Base-by-base conservation (phyloP, 2,329 filamentous ascomycete species). In the Aphanoascus verrucosus region DNA sequence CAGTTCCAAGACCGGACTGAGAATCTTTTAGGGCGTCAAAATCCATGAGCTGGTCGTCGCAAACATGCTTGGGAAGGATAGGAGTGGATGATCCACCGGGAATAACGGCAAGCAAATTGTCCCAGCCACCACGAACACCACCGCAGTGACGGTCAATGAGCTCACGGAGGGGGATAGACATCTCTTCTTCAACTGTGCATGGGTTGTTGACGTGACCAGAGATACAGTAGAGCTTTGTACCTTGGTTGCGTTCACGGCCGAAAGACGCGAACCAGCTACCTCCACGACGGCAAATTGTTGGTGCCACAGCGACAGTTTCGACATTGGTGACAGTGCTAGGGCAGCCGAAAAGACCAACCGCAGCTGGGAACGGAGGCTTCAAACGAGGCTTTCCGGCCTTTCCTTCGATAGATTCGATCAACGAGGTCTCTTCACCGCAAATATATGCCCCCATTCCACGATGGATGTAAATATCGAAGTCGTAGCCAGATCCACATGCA, bases 181-280 rank as follows among this genome's bases (percentile, higher is more conserved):
- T 98, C 75, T 98, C 93, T 75, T 98, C 93, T 73, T 98, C 93
- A 57, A 98, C 93, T 0, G 93, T 97, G 71, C 82, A 88, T 52
- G 93, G 93, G 77, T 97, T 94, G 80, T 98, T 98, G 76, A 98
- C 93, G 71, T 97, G 88, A 28, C 93, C 93, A 52, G 91, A 97
- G 69, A 98, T 97, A 65, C 90, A 96, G 78, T 86, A 98, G 41
- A 98, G 85, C 79, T 98, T 98, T 60, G 93, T 98, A 65, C 93
- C 93, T 64, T 88, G 81, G 75, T 98, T 98, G 61, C 93, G 85
- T 76, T 97, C 91, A 62, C 93, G 89, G 51, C 93, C 93, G 67
- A 98, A 97, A 50, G 81, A 75, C 59, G 87, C 88, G 69, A 98
- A 98, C 93, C 93, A 98, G 73, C 70, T 84, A 59, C 83, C 88